Evolutionary conservation across 2,329 filamentous ascomycete genomes (phyloP), one percentile per base, ranked within the genome.

Genomic region (Colletotrichum neosansevieriae): DNA sequence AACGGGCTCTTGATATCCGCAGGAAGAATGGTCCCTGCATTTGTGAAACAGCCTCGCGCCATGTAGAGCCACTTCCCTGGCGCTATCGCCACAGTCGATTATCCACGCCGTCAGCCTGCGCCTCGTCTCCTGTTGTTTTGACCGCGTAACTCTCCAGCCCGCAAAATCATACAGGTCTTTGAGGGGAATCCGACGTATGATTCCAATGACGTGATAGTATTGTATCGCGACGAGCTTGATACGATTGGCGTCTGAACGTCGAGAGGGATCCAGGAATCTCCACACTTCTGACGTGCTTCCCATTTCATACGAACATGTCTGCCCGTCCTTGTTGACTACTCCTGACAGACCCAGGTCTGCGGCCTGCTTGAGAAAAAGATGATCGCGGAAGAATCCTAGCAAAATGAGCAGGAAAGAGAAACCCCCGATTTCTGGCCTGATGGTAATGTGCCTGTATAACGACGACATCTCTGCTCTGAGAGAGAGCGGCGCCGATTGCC

Each of bases 91-190:
- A 24, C 32, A 15, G 7, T 51, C 49, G 29, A 15, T 3, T 4
- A 32, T 29, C 49, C 49, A 51, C 9, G 21, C 2, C 13, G 3
- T 29, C 3, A 51, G 32, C 32, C 40, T 13, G 40, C 6, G 10
- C 15, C 38, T 29, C 0, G 56, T 45, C 19, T 45, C 56, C 5
- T 7, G 19, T 24, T 58, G 21, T 21, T 45, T 58, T 17, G 7
- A 45, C 1, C 29, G 40, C 7, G 21, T 45, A 21, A 45, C 40
- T 34, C 56, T 24, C 38, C 56, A 45, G 24, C 56, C 40, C 1
- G 38, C 38, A 7, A 58, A 58, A 3, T 19, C 56, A 3, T n/a
- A 42, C 15, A 58, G 40, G 12, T 58, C 56, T n/a, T 32, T 45
- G 19, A 45, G 21, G 11, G 21, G 44, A 3, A 21, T 5, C 11